These are phyloP conservation scores for Fusarium sp. DNA, from an alignment of 2,329 filamentous ascomycete genomes.

Conservation along the genomic window DNA sequence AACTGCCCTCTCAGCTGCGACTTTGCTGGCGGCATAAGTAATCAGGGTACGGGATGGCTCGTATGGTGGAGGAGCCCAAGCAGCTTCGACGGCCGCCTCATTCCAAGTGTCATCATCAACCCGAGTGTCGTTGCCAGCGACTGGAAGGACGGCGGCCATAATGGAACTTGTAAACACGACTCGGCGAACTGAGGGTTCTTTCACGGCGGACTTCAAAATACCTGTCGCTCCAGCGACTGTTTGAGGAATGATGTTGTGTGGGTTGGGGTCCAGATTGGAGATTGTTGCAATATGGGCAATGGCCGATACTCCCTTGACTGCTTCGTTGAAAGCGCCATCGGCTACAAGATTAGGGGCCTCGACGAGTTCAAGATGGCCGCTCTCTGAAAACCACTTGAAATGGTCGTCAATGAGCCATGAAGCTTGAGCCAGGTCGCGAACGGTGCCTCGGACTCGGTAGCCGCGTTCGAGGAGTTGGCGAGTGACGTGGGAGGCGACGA, in stretches of 20 bases:
- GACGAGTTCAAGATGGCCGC: slow-evolving; percentile 51
- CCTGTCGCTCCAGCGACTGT: slow-evolving; percentile 51
- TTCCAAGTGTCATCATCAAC: slow-evolving; percentile 48
- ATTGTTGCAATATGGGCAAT: slow-evolving; percentile 60
- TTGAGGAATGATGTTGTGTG: slow-evolving; percentile 56
- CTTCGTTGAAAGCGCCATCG: slow-evolving; percentile 51
- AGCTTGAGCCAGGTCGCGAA: slow-evolving; percentile 49
- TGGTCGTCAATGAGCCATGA: slow-evolving; percentile 50
- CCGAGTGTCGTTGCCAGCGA: slow-evolving; percentile 1
- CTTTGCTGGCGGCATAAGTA: slow-evolving; percentile 49
- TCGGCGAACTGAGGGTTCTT: slow-evolving; percentile 53
- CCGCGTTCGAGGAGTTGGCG: slow-evolving; percentile 55
- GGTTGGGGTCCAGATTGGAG: slow-evolving; percentile 53
- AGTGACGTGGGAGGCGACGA: slow-evolving; percentile 56
- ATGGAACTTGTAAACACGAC: slow-evolving; percentile 46
- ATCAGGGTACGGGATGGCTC: slow-evolving; percentile 11
- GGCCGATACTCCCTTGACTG: slow-evolving; percentile 50
- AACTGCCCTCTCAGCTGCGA: slow-evolving; percentile 45
- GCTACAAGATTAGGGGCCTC: slow-evolving; percentile 53
- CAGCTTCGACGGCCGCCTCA: slow-evolving; percentile 43
- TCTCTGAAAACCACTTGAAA: slow-evolving; percentile 46
- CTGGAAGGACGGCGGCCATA: slow-evolving; percentile 17
- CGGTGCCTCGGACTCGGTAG: slow-evolving; percentile 59
- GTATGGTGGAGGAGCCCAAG: slow-evolving; percentile 47
- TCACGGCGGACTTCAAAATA: slow-evolving; percentile 55